Evolutionary conservation across 2,329 filamentous ascomycete species (phyloP).

Genomic region (Plenodomus biglobosus): DNA sequence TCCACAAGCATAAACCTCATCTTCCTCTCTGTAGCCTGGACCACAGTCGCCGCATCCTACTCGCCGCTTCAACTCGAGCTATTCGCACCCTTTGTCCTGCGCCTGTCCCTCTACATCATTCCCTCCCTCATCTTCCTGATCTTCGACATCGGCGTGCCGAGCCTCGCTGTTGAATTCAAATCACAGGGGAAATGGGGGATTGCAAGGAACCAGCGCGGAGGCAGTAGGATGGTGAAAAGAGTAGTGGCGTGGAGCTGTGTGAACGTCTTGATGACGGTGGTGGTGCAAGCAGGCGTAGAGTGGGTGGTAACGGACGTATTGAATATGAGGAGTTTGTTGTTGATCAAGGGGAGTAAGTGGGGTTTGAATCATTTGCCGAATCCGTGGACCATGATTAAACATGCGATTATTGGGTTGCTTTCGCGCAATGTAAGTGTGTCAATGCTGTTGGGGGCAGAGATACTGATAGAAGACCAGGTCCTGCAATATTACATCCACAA

Average conservation of each 20-base stretch:
- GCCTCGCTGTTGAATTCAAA: slow-evolving; percentile 69
- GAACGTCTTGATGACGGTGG: slow-evolving; percentile 58
- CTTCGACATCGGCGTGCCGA: slow-evolving; percentile 72
- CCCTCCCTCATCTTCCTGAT: slow-evolving; percentile 72
- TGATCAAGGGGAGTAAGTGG: slow-evolving; percentile 60
- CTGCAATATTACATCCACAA: slow-evolving; percentile 76
- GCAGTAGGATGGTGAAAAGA: slow-evolving; percentile 49
- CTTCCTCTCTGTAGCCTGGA: slow-evolving; percentile 91
- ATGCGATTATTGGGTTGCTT: slow-evolving; percentile 56
- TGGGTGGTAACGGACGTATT: slow-evolving; percentile 56
- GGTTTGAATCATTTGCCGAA: slow-evolving; percentile 64
- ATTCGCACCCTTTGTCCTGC: slow-evolving; percentile 67
- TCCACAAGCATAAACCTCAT: slow-evolving; percentile 79
- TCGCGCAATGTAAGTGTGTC: slow-evolving; percentile 56
- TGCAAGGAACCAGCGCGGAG: slow-evolving; percentile 45
- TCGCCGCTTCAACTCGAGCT: slow-evolving; percentile 74
- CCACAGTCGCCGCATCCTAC: slow-evolving; percentile 76
- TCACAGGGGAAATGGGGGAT: slow-evolving; percentile 59
- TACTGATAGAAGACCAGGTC: slow-evolving; percentile 44
- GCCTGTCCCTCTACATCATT: slow-evolving; percentile 69
- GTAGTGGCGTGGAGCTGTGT: slow-evolving; percentile 57
- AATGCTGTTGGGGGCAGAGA: slow-evolving; percentile 9
- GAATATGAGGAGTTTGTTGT: slow-evolving; percentile 57
- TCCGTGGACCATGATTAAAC: slow-evolving; percentile 62
- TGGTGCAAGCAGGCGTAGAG: slow-evolving; percentile 60